Evolutionary conservation across 1,284 basidiomycete species (phyloP).

Genomic region (Spongispora temasekensis): DNA sequence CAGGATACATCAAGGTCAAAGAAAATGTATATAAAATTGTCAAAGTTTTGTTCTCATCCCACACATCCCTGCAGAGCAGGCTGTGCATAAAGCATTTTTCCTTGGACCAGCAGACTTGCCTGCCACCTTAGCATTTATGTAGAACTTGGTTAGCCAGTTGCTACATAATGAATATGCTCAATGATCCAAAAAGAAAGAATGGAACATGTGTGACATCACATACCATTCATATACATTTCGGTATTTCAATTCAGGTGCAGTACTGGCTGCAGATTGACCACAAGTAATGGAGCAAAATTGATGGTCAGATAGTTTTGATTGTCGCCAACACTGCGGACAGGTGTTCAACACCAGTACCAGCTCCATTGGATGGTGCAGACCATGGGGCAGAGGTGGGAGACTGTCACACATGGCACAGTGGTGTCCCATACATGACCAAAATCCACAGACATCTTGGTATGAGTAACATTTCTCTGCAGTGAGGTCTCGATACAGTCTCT

Average conservation of each 20-base stretch:
- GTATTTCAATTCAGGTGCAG: conserved; percentile 20
- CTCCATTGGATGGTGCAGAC: no score
- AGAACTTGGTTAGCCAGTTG: no score
- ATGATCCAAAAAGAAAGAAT: no score
- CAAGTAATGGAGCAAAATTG: conserved; percentile 26
- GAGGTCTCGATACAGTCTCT: neutral
- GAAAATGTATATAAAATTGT: no score
- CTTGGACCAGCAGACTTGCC: no score
- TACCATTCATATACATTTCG: conserved; percentile 13
- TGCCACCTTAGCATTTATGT: no score
- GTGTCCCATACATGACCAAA: neutral
- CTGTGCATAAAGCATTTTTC: no score
- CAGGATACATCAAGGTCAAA: no score
- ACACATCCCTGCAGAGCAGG: no score
- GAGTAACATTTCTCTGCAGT: neutral
- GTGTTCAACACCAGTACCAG: neutral
- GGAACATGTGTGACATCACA: neutral
- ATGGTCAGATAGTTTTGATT: conserved; percentile 18
- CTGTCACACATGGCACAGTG: neutral
- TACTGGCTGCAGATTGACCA: conserved; percentile 8
- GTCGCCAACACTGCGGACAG: conserved; percentile 21
- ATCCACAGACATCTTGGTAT: neutral
- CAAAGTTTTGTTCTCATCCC: no score
- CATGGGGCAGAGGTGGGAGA: no score
- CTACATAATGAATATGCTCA: no score